Conservation (phyloP, 352 stramenopile species). For the Globisporangium acanthophoron region DNA sequence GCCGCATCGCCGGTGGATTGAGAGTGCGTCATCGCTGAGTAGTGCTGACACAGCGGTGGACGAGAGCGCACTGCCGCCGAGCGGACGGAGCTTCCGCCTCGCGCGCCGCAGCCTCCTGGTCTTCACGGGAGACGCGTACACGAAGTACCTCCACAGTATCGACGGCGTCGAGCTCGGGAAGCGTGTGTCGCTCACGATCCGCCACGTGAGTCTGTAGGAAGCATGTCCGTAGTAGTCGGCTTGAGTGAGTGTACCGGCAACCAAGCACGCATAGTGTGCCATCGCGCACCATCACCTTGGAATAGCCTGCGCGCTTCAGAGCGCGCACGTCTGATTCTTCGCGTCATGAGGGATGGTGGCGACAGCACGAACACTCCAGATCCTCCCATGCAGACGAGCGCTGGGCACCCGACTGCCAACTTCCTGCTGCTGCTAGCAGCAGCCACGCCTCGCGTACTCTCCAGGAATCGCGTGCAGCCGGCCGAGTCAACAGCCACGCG, state of each 20-base stretch:
- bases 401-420: background rate
- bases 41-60: background rate
- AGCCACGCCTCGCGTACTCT: background rate
- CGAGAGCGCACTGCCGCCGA: background rate
- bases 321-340: background rate
- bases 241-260: background rate
- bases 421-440: background rate
- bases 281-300: too few species aligned
- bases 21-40: background rate
- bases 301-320: background rate
- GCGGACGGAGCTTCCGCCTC: conserved; percentile 25
- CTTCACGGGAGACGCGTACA: conserved; percentile 56
- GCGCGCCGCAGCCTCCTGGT: conserved; percentile 47
- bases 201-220: conserved; percentile 25
- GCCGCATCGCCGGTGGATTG: conserved; percentile 34
- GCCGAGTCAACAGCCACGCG: background rate
- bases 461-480: background rate
- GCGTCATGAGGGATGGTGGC: too few species aligned
- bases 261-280: too few species aligned
- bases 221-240: background rate
- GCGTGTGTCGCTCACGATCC: conserved; percentile 55
- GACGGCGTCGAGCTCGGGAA: conserved; percentile 37
- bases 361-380: background rate
- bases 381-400: background rate
- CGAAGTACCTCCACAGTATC: conserved; percentile 55